Evolutionary conservation across 2,329 filamentous ascomycete species (phyloP), one percentile per base, ranked within the genome.

Genomic region (Fusarium nanum): DNA sequence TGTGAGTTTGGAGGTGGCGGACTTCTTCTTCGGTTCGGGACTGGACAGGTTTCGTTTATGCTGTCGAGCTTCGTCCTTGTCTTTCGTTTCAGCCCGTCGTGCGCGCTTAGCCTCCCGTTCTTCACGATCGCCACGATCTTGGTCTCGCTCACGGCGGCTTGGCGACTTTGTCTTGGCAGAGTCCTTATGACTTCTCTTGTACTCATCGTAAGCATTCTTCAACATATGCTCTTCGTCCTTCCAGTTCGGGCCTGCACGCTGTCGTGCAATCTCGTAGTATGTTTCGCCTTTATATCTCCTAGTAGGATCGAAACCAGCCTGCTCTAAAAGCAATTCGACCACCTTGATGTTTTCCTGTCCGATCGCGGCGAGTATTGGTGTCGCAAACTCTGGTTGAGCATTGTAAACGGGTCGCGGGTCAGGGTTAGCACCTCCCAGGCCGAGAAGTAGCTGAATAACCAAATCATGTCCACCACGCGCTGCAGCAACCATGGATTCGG

Each of bases 361-460:
- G 70, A 99, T 98, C 3, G 96, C 94, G 62, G 94, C 94, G 40
- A 98, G 87, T 85, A 99, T 97, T 2, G 96, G 96, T 2, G 95
- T 98, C 54, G 94, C 92, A 75, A 92, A 91, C 60, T 96, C 94
- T 44, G 86, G 81, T 28, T 85, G 84, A 62, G 88, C 83, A 30
- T 86, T 85, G 11, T 83, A 75, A 48, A 94, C 80, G 14, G 92
- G 88, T 9, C 87, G 84, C 32, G 93, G 93, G 73, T 96, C 93
- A 1, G 87, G 85, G 56, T 88, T 87, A 14, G 87, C 87, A 50
- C 86, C 84, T 5, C 91, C 91, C 70, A 93, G 83, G 11, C 91
- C 91, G 44, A 93, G 80, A 52, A 94, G 80, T 28, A 97, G 87
- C 76, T 94, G 93, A 66, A 97, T 89, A 25, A 97, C 92, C 60